These are phyloP conservation scores for Dendryphion nanum DNA, from an alignment of 2,329 filamentous ascomycete genomes.

Conservation along the genomic window DNA sequence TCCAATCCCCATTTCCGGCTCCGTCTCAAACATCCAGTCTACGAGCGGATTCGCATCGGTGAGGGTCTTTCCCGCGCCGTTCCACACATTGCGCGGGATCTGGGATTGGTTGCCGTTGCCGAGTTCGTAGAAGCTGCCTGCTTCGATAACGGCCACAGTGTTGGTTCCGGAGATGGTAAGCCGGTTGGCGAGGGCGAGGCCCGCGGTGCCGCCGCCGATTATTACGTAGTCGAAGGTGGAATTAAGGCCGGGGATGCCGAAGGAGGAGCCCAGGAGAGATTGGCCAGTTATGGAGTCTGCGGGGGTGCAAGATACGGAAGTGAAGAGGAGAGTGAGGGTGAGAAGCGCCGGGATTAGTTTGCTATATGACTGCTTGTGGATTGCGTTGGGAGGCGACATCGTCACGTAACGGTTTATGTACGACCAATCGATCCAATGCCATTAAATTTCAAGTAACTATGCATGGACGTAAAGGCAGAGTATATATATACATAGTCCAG, in stretches of 20 bases:
- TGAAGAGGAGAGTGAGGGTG: too few species aligned
- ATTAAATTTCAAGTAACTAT: too few species aligned
- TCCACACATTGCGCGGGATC: constrained; percentile 15
- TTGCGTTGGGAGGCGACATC: too few species aligned
- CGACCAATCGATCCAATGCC: too few species aligned
- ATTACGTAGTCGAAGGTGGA: constrained; percentile 25
- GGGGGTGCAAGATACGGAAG: too few species aligned
- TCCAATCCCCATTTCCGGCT: constrained; percentile 15
- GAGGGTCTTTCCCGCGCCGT: constrained; percentile 9
- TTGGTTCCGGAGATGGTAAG: constrained; percentile 12
- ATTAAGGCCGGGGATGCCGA: constrained; percentile 20
- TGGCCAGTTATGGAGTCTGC: constrained; percentile 13
- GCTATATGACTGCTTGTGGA: too few species aligned
- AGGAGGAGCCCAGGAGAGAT: constrained; percentile 19
- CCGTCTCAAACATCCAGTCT: constrained; percentile 23
- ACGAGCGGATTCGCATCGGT: constrained; percentile 22
- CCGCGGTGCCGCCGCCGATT: constrained; percentile 23
- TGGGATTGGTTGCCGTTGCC: constrained; percentile 19
- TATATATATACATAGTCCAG: too few species aligned
- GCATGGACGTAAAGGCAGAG: too few species aligned
- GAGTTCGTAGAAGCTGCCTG: constrained; percentile 27
- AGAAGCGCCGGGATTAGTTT: too few species aligned
- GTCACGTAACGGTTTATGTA: too few species aligned
- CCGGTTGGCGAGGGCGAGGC: constrained; percentile 19
- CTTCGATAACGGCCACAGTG: constrained; percentile 25